Conservation (phyloP, 768 basidiomycete species). For the Hirschioporus abietinus region DNA sequence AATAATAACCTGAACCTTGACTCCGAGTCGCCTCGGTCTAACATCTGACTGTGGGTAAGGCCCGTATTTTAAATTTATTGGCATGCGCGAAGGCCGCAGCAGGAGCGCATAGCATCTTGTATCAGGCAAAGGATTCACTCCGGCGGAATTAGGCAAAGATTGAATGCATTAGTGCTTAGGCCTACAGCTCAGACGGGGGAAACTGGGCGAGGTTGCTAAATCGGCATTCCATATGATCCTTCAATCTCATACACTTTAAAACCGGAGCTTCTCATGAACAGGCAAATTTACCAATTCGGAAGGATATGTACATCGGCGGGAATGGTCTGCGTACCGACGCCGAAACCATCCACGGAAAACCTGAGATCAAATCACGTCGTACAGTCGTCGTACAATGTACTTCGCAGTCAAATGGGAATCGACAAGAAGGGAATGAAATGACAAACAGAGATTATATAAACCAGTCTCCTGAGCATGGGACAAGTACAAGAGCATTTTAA, state of each 20-base stretch:
- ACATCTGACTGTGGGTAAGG: background rate
- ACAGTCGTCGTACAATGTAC: background rate
- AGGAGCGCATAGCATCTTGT: background rate
- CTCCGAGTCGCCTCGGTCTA: background rate
- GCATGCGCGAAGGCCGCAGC: background rate
- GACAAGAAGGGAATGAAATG: background rate
- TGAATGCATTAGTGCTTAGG: background rate
- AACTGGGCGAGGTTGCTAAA: background rate
- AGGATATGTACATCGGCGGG: background rate
- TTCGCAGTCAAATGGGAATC: background rate
- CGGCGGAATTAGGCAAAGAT: background rate
- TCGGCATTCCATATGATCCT: background rate
- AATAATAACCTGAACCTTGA: background rate
- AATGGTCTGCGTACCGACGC: background rate
- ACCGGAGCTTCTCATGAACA: background rate
- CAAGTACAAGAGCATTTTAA: constrained; percentile 4
- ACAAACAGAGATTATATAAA: background rate
- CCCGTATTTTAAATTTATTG: background rate
- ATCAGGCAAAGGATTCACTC: background rate
- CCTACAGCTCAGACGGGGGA: background rate
- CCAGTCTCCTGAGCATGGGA: background rate
- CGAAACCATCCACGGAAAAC: background rate
- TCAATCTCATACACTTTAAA: background rate
- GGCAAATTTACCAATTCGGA: background rate
- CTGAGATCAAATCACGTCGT: background rate